Evolutionary conservation across 805 yeast species (phyloP).

Genomic region (Candida fluviatilis): DNA sequence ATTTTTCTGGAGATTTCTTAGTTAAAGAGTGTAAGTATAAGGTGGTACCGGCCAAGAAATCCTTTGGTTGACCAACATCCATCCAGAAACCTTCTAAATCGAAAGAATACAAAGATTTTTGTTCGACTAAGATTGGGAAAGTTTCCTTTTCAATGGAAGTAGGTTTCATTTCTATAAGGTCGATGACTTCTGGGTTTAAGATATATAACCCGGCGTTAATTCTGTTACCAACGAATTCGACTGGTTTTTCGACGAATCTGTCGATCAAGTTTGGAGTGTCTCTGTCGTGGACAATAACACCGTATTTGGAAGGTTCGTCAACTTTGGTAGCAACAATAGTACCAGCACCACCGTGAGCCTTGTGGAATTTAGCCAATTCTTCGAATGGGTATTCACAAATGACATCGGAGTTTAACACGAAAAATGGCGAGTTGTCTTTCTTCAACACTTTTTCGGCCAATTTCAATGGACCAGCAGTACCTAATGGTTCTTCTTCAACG

Average conservation of each 20-base stretch:
- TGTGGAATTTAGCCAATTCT: constrained; percentile 90
- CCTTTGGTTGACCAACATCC: constrained; percentile 99
- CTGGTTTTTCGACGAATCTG: constrained; percentile 99
- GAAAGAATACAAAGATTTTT: constrained; percentile 84
- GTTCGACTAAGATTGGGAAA: constrained; percentile 92
- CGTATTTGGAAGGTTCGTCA: constrained; percentile 98
- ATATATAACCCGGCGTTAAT: constrained; percentile 99
- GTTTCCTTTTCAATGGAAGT: constrained; percentile 99
- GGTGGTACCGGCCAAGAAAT: constrained; percentile 93
- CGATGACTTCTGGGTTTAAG: constrained; percentile 95
- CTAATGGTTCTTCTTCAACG: constrained; percentile 98
- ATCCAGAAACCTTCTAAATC: constrained; percentile 99
- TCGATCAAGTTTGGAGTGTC: constrained; percentile 93
- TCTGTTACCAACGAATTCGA: constrained; percentile 99
- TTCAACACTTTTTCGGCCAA: constrained; percentile 90
- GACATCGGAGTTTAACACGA: constrained; percentile 96
- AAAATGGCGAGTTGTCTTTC: constrained; percentile 95
- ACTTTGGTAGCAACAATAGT: constrained; percentile 99
- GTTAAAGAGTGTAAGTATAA: constrained; percentile 83
- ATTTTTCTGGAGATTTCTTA: constrained; percentile 69
- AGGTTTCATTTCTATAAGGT: constrained; percentile 95
- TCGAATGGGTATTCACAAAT: constrained; percentile 97
- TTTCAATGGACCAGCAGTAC: constrained; percentile 98
- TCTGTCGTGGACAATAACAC: constrained; percentile 98
- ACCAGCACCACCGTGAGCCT: constrained; percentile 94